Evolutionary conservation across 768 basidiomycete species (phyloP).

Genomic region (Pisolithus marmoratus): DNA sequence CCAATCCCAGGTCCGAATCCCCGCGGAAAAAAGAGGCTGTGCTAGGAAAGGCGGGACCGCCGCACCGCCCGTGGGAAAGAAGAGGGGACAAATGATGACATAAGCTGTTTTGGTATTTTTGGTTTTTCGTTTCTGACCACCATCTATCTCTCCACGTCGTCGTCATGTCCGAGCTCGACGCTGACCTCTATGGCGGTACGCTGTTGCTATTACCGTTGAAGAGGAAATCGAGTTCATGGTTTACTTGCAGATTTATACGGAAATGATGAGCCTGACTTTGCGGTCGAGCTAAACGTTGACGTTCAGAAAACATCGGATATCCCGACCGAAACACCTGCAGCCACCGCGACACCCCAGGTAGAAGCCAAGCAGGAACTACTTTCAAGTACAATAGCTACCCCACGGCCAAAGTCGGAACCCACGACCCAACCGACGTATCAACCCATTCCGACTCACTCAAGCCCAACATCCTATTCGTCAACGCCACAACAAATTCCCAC

Average conservation of each 20-base stretch:
- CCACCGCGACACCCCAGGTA: conserved; percentile 13
- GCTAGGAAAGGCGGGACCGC: background rate
- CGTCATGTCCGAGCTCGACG: conserved; percentile 76
- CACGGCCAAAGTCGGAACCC: conserved; percentile 8
- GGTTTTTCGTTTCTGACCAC: conserved; percentile 30
- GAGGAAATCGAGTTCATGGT: background rate
- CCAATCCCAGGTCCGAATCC: too few species aligned
- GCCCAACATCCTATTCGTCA: conserved; percentile 33
- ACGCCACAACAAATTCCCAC: conserved; percentile 70
- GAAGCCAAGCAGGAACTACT: conserved; percentile 17
- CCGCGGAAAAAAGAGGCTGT: too few species aligned
- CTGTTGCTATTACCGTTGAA: background rate
- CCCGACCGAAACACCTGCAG: conserved; percentile 14
- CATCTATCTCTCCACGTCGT: conserved; percentile 22
- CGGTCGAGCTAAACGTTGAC: conserved; percentile 31
- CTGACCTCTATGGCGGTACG: conserved; percentile 86
- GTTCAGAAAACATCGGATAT: conserved; percentile 24
- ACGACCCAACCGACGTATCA: conserved; percentile 9
- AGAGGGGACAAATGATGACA: conserved; percentile 14
- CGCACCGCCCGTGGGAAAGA: conserved; percentile 22
- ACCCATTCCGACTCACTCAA: conserved; percentile 9
- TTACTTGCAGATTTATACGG: conserved; percentile 59
- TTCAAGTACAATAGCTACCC: conserved; percentile 6
- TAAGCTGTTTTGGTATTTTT: conserved; percentile 12
- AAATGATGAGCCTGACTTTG: conserved; percentile 54